Evolutionary conservation across 2,329 filamentous ascomycete genomes (phyloP).

Genomic region (Thielaviopsis punctulata): DNA sequence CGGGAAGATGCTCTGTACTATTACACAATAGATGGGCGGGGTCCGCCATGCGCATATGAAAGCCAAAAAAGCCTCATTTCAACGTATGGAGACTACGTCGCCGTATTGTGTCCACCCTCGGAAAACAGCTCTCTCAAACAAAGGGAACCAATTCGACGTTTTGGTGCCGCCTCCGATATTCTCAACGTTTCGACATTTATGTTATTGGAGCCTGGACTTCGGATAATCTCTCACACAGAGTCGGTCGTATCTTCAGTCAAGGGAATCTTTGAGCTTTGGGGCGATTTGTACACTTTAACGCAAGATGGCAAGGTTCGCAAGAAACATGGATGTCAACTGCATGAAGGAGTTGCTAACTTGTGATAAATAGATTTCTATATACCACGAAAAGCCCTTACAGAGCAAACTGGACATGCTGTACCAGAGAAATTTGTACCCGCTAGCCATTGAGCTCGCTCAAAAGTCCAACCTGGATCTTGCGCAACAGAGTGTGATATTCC

Average conservation of each 20-base stretch:
- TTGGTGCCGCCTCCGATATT: conserved; percentile 58
- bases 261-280: conserved; percentile 73
- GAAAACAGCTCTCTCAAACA: conserved; percentile 11
- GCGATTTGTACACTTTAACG: conserved; percentile 75
- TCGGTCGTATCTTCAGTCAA: conserved; percentile 66
- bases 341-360: background rate
- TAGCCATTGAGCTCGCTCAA: conserved; percentile 84
- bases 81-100: conserved; percentile 71
- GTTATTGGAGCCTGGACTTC: conserved; percentile 77
- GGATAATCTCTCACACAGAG: conserved; percentile 80
- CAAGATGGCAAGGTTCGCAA: conserved; percentile 68
- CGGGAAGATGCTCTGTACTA: conserved; percentile 92
- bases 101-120: conserved; percentile 61
- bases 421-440: conserved; percentile 77
- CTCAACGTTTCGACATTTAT: conserved; percentile 82
- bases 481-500: conserved; percentile 82
- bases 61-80: conserved; percentile 69
- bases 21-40: conserved; percentile 70
- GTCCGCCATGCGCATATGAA: conserved; percentile 80
- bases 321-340: background rate
- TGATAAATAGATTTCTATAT: conserved; percentile 50
- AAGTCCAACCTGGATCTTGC: conserved; percentile 64
- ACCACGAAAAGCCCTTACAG: conserved; percentile 78
- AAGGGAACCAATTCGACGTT: conserved; percentile 30
- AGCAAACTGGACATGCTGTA: conserved; percentile 89